Base-by-base conservation (phyloP, 2,329 filamentous ascomycete species). In the Penicillium sp. region DNA sequence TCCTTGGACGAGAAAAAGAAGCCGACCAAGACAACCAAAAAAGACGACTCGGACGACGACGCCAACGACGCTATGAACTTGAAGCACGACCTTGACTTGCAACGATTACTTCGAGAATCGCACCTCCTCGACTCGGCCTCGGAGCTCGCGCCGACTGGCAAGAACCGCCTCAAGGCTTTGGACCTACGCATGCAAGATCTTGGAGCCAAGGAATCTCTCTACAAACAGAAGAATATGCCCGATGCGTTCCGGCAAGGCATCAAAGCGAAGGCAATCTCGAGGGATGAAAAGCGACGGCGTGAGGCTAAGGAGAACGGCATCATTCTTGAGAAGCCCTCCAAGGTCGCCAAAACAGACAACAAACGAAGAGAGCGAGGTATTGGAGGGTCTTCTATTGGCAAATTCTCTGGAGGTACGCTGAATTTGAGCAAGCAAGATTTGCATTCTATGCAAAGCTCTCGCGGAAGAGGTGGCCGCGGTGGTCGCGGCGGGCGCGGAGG, bases 301-400 rank as follows among this genome's bases (percentile, higher is more conserved):
- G 91, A 96, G 74, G 95, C 95, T 1, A 86, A 84, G 71, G 94
- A 98, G 81, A 96, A 94, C 69, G 95, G 94, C 5, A 88, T 98
- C 67, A 87, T 98, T 51, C 80, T 98, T 37, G 95, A 98, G 81
- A 80, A 80, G 38, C 73, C 74, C n/a, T 63, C 66, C 10, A 81
- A 78, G 65, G 59, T 64, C 8, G 65, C 69, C 43, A 74, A 72
- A 54, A 70, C 69, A 5, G 74, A 67, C 17, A 74, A 50, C 59
- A 67, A 64, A 72, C 78, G 84, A 73, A 78, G 86, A 76, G 81
- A 86, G 63, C 79, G 86, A 74, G 80, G 85, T 0, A 86, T 96
- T 39, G 91, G 90, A 63, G 87, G 86, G 34, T 92, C 94, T 0
- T 87, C 85, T 2, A 86, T 98, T 12, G 95, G 95, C 0, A 91